Conservation (phyloP, 2,329 filamentous ascomycete species). For the Hypoxylon sp. region DNA sequence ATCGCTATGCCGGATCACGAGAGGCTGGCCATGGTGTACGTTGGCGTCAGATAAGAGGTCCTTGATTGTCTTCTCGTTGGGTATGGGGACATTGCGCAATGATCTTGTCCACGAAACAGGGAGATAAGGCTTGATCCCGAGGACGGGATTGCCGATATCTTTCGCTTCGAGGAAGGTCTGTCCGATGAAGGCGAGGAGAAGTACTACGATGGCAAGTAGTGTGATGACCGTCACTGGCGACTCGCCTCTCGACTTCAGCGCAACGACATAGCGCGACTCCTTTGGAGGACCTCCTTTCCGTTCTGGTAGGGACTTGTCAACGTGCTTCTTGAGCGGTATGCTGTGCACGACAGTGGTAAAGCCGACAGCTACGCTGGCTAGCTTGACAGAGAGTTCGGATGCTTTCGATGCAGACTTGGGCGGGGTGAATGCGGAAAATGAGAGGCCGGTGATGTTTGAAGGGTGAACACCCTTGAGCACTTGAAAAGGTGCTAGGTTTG, state of each 20-base stretch:
- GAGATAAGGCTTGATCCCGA: constrained; percentile 64
- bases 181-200: constrained; percentile 68
- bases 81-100: constrained; percentile 37
- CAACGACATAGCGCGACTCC: constrained; percentile 74
- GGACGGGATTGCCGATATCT: constrained; percentile 62
- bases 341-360: constrained; percentile 83
- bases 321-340: constrained; percentile 68
- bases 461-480: constrained; percentile 64
- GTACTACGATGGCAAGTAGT: constrained; percentile 62
- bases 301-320: constrained; percentile 47
- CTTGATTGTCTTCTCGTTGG: constrained; percentile 47
- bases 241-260: constrained; percentile 61
- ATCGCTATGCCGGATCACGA: constrained; percentile 48
- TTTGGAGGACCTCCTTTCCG: constrained; percentile 52
- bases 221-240: constrained; percentile 61
- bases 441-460: constrained; percentile 65
- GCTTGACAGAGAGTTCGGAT: constrained; percentile 69
- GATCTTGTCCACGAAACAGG: constrained; percentile 52
- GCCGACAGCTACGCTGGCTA: constrained; percentile 82
- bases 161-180: constrained; percentile 71
- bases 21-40: constrained; percentile 47
- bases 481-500: constrained; percentile 60
- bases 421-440: constrained; percentile 64
- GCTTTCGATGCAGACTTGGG: constrained; percentile 58
- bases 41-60: constrained; percentile 49